Conservation (phyloP, 495 filamentous ascomycete species). For the Polyplosphaeria fusca region DNA sequence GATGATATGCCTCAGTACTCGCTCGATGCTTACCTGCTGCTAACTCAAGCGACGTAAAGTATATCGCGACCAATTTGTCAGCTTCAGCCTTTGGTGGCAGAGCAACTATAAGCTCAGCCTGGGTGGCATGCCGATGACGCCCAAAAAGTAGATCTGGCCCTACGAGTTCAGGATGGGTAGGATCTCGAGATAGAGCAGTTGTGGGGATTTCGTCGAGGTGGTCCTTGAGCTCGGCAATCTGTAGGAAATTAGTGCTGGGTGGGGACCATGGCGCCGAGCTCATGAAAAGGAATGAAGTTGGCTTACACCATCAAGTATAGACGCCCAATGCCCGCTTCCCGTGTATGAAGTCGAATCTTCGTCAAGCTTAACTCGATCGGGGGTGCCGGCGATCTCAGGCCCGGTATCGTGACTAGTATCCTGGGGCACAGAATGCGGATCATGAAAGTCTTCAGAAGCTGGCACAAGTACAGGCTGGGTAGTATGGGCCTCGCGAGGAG, state of each 20-base stretch:
- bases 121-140: constrained; percentile 11
- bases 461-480: background rate
- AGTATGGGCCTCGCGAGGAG: background rate
- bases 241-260: background rate
- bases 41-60: constrained; percentile 15
- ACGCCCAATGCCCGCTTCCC: constrained; percentile 19
- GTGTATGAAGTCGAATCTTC: constrained; percentile 15
- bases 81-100: constrained; percentile 13
- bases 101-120: constrained; percentile 3
- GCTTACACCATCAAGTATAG: constrained; percentile 18
- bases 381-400: background rate
- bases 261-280: background rate
- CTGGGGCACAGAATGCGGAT: background rate
- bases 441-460: background rate
- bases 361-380: constrained; percentile 18
- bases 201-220: constrained; percentile 15
- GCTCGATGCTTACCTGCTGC: constrained; percentile 1
- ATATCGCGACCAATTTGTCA: constrained; percentile 5
- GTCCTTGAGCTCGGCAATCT: constrained; percentile 23
- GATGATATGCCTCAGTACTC: background rate
- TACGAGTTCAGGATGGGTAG: background rate
- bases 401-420: background rate
- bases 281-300: background rate
- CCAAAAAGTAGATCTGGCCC: constrained; percentile 20
- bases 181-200: background rate